A percentile compares a stretch with the other conserved stretches of the same genome.
These are phyloP conservation scores for Camelina hispida DNA, from an alignment of 345 rosid species.

Conservation along the genomic window DNA sequence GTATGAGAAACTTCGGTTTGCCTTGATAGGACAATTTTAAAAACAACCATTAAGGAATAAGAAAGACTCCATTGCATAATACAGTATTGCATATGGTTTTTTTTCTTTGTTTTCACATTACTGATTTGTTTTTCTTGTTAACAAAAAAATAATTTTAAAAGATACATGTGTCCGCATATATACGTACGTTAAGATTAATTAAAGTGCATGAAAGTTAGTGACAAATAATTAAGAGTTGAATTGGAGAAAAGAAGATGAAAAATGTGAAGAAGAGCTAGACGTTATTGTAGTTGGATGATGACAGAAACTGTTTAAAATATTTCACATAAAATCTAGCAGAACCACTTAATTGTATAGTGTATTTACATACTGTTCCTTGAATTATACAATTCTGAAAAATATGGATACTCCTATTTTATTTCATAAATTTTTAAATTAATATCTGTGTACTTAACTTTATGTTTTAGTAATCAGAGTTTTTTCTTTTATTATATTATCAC, in stretches of 20 bases:
- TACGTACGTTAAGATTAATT: constrained; percentile 35
- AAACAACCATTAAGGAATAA: neutral
- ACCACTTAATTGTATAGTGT: constrained; percentile 6
- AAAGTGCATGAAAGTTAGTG: constrained; percentile 45
- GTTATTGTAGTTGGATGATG: constrained; percentile 35
- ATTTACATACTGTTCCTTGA: neutral
- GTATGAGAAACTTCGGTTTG: neutral
- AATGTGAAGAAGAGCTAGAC: constrained; percentile 34
- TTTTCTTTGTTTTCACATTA: neutral
- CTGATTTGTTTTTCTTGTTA: neutral
- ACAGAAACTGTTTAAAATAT: constrained; percentile 22
- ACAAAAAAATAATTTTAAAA: neutral
- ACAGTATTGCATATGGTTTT: no score
- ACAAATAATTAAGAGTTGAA: constrained; percentile 32
- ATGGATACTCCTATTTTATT: neutral
- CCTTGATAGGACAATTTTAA: neutral
- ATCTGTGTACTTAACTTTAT: neutral
- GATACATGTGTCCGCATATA: constrained; percentile 20
- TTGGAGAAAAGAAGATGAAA: constrained; percentile 21
- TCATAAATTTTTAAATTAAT: neutral
- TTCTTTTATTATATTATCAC: neutral
- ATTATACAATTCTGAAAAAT: neutral
- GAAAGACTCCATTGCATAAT: constrained; percentile 13
- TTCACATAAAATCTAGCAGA: constrained; percentile 16
- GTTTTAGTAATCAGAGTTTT: neutral